Base-by-base conservation (phyloP, 2,329 filamentous ascomycete species). In the Apiospora pterosperma region DNA sequence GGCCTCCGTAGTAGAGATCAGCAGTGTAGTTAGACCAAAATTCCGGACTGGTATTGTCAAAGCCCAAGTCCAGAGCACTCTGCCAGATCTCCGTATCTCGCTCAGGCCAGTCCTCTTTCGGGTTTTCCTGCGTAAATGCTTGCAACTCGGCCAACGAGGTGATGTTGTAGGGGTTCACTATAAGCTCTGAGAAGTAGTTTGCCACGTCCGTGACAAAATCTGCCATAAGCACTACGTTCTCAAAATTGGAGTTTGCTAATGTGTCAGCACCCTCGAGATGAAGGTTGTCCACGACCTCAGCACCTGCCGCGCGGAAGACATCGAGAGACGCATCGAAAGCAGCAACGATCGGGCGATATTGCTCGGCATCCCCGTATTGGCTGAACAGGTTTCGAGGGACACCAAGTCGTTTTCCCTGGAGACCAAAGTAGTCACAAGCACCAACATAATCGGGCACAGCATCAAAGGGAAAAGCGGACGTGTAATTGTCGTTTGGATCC, bases 401-500 rank as follows among this genome's bases (percentile, higher is more conserved):
- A 4, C 90, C 90, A 31, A 92, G 87, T 2, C 88, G 82, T 62
- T 85, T 85, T 8, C 86, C 87, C 12, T 75, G 66, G 0, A 91
- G 78, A 0, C 82, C 81, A 14, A 80, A 80, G 23, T 80, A 74
- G 23, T 85, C 80, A 71, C 88, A 85, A 0, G 88, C 85, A 3
- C 78, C 80, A 10, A 86, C 82, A 69, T 91, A 92, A 72, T 92
- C 80, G 0, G 88, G 88, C 1, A 84, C 72, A 2, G 72, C 72
- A 25, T 79, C 77, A 66, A 79, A 82, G 0, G 89, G 90, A 34
- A 88, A 89, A 0, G 83, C 83, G 0, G 78, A 74, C 0, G 89
- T 92, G 71, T 89, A 88, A 69, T 90, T 88, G 73, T 92, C 89
- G 2, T 80, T 76, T 0, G 71, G n/a, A 68, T 90, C 88, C 1